Percentiles rank a stretch among this genome's conserved stretches.
Evolutionary conservation across 371 early-diverging fungal species (phyloP).

Genomic region (Apophysomyces trapeziformis): DNA sequence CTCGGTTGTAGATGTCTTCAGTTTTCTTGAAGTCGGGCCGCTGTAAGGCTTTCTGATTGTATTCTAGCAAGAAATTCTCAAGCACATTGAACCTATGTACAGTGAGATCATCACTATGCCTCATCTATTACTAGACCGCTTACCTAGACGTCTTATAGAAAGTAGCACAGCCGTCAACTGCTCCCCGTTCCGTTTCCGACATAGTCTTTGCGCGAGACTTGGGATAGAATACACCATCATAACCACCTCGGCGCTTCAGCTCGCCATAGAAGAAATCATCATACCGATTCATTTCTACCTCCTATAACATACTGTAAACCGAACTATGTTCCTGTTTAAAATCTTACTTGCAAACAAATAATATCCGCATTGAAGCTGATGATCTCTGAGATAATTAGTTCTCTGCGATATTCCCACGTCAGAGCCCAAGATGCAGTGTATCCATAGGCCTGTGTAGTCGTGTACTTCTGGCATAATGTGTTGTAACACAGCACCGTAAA

Average conservation of each 20-base stretch:
- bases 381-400: conserved; percentile 90
- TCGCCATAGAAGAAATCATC: conserved; percentile 85
- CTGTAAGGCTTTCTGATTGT: conserved; percentile 91
- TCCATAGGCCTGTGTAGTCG: conserved; percentile 84
- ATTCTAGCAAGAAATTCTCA: conserved; percentile 87
- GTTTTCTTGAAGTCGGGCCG: conserved; percentile 88
- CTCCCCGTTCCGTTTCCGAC: conserved; percentile 85
- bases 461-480: conserved; percentile 92
- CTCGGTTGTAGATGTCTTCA: conserved; percentile 94
- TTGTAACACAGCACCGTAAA: conserved; percentile 96
- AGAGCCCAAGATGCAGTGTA: conserved; percentile 99
- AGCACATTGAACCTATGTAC: conserved; percentile 70
- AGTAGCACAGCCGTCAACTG: conserved; percentile 98
- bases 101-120: not conserved
- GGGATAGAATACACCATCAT: conserved; percentile 94
- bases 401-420: conserved; percentile 93
- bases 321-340: conserved; percentile 3
- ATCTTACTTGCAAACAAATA: conserved; percentile 90
- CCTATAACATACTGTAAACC: conserved; percentile 49
- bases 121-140: not conserved
- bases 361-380: conserved; percentile 90
- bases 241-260: conserved; percentile 75
- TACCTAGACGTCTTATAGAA: conserved; percentile 91
- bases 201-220: conserved; percentile 94
- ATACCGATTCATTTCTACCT: conserved; percentile 86